Evolutionary conservation across 768 basidiomycete species (phyloP).

Genomic region (Jaapia argillacea): DNA sequence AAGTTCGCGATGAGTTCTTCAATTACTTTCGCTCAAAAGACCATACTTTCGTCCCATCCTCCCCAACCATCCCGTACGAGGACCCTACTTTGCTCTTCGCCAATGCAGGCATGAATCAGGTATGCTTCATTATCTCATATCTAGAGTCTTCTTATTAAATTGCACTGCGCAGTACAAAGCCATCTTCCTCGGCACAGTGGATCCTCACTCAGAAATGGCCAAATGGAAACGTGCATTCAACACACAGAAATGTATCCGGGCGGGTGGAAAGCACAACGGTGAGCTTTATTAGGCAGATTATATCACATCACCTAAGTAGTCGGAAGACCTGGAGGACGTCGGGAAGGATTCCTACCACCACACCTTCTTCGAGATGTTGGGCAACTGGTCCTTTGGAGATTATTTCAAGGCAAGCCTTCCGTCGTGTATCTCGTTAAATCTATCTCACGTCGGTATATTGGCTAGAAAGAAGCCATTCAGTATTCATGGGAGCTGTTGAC

Average conservation of each 20-base stretch:
- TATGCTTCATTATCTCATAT: conserved; percentile 14
- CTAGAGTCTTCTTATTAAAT: not conserved
- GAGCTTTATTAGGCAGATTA: conserved; percentile 6
- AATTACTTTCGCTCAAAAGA: conserved; percentile 70
- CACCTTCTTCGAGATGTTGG: conserved; percentile 99
- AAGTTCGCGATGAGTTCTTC: conserved; percentile 85
- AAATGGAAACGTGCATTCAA: conserved; percentile 93
- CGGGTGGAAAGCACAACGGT: conserved; percentile 99
- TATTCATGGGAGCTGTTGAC: conserved; percentile 97
- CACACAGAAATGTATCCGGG: conserved; percentile 96
- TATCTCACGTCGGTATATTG: conserved; percentile 3
- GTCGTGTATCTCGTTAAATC: not conserved
- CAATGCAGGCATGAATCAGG: conserved; percentile 98
- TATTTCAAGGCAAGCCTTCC: conserved; percentile 81
- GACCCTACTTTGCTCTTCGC: conserved; percentile 97
- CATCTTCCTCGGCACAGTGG: conserved; percentile 96
- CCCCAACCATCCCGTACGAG: conserved; percentile 91
- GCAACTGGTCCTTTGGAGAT: conserved; percentile 99
- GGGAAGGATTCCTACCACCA: conserved; percentile 98
- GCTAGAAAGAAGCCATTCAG: conserved; percentile 81
- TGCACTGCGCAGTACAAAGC: conserved; percentile 74
- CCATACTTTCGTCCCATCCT: conserved; percentile 87
- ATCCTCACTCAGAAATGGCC: conserved; percentile 85
- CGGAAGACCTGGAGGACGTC: conserved; percentile 90
- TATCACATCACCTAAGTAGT: conserved; percentile 2